Evolutionary conservation across 257 asterid genomes (phyloP), one percentile per base, ranked within the genome.

Genomic region (Handroanthus guayacan): DNA sequence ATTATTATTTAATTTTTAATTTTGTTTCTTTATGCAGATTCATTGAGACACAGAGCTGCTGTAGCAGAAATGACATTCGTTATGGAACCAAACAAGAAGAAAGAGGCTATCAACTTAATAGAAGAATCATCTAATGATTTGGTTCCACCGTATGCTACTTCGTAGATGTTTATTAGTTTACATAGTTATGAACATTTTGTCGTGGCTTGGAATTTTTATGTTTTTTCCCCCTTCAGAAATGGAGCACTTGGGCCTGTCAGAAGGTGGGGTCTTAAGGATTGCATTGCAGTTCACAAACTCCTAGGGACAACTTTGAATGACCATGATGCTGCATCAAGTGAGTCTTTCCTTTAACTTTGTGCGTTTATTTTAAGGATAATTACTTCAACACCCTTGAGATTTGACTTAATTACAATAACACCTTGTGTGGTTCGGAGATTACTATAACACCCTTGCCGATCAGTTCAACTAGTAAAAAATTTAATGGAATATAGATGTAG

Each of bases 21-120:
- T 44, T 64, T 36, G 11, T 71, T 36, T 75, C 34, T 63, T 58
- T 10, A 62, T 81, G 72, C 89, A 95, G 99, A 88, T 83, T 89
- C 96, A 12, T 77, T 92, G 87, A 82, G 77, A 82, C 97, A 91
- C 80, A 92, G 97, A 80, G 95, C 97, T 55, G 97, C 99, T 67
- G 97, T 72, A 51, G 98, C 99, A 39, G 99, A 95, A 88, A 87
- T 92, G 96, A 74, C 87, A 55, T 82, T 82, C 86, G 86, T 92
- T 75, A 78, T 91, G 75, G 98, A 92, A 75, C 93, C 99, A 71
- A 90, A 80, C 83, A 92, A 85, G 89, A 92, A 87, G 82, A 79
- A 80, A 41, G 97, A 88, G 77, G 96, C 97, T 69, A 66, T 87
- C 67, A 87, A 84, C 67, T 87, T 92, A 84, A 86, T 95, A 78